Base-by-base conservation (phyloP, 2,329 filamentous ascomycete genomes). In the Chrysosporium keratinophilum region DNA sequence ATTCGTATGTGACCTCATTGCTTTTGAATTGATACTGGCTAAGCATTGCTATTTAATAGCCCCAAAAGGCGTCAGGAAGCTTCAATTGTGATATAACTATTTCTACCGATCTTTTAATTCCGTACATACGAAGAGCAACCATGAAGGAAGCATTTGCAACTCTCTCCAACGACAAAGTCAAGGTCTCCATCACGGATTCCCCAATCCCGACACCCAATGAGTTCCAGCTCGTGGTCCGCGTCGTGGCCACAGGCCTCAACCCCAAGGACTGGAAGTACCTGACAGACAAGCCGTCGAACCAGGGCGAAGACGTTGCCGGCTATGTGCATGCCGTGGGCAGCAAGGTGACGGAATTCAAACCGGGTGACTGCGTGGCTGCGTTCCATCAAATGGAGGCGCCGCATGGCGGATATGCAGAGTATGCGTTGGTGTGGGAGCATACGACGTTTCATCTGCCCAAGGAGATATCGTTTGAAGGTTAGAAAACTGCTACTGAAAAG, bases 401-500 rank as follows among this genome's bases (percentile, higher is more conserved):
- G 0, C 67, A 71, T 19, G 79, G 79, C 1, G 73, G 69, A 34
- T 82, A 74, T 57, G 79, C 77, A 1, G 78, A 82, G 56, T 82
- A 81, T 61, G 77, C 77, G 1, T 62, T 81, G 4, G 74, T 73
- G 1, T 75, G 70, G 70, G 70, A 70, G 33, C 69, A 78, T 55
- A 76, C 77, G 0, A 81, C 78, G 0, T 78, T 80, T 63, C 77
- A 77, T 60, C 65, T 82, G 12, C 76, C 78, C 0, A 58, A 69
- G 15, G 68, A 71, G 28, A 71, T 69, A 0, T 73, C 68, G 5
- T 81, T 81, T 50, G 76, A 82, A 65, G 76, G 75, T 74, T 61
- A 6, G 52, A 39, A n/a, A n/a, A n/a, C n/a, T n/a, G n/a, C n/a
- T n/a, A n/a, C n/a, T n/a, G n/a, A n/a, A n/a, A n/a, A n/a, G n/a